Evolutionary conservation across 345 rosid genomes (phyloP).

Genomic region (Populus euphratica): DNA sequence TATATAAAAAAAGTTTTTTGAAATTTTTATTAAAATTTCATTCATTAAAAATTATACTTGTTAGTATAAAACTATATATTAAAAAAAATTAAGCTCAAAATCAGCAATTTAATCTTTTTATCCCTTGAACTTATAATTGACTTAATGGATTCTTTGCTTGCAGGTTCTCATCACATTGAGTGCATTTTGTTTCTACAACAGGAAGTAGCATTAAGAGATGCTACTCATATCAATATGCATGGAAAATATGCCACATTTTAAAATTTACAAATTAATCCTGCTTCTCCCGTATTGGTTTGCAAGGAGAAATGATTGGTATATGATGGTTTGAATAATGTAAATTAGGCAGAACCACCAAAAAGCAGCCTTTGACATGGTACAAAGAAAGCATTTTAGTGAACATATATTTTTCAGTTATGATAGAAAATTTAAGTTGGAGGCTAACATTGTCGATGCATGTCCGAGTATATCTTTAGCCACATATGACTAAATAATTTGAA

Average conservation of each 20-base stretch:
- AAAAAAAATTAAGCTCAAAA: too few relatives aligned
- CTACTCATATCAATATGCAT: slow-evolving; percentile 6
- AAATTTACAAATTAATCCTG: slow-evolving; percentile 8
- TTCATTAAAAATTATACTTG: too few relatives aligned
- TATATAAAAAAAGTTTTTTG: too few relatives aligned
- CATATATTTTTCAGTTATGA: background rate
- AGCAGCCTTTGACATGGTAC: slow-evolving; percentile 86
- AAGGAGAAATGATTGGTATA: slow-evolving; percentile 72
- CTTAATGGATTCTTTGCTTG: too few relatives aligned
- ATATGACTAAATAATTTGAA: background rate
- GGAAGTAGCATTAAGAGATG: background rate
- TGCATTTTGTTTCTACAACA: background rate
- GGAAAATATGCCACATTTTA: background rate
- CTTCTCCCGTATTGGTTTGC: slow-evolving; percentile 58
- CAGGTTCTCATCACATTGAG: background rate
- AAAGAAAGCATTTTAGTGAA: slow-evolving; percentile 46
- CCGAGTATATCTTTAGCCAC: background rate
- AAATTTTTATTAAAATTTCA: too few relatives aligned
- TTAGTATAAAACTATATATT: too few relatives aligned
- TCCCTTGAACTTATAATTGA: too few relatives aligned
- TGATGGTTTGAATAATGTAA: slow-evolving; percentile 37
- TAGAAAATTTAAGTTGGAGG: background rate
- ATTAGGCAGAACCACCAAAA: slow-evolving; percentile 74
- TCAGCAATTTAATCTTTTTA: too few relatives aligned
- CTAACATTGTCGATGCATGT: background rate